Conservation (phyloP, 2,329 filamentous ascomycete species). For the Nemania abortiva region DNA sequence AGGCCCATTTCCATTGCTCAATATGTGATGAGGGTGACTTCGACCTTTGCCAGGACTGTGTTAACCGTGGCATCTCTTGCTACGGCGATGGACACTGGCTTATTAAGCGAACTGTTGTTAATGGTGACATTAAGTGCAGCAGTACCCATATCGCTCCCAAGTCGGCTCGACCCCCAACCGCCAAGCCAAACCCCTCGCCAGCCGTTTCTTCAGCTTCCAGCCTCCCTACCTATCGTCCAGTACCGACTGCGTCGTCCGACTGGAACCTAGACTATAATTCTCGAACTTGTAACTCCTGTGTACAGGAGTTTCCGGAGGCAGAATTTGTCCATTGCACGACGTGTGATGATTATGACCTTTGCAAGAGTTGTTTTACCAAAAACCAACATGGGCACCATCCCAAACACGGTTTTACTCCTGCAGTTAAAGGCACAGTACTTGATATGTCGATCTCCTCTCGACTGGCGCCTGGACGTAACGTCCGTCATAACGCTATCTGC, state of each 20-base stretch:
- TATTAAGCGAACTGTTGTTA: slow-evolving; percentile 86
- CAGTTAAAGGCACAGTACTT: slow-evolving; percentile 72
- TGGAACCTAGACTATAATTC: slow-evolving; percentile 39
- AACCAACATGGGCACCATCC: slow-evolving; percentile 92
- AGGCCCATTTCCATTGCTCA: slow-evolving; percentile 93
- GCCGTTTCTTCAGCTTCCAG: slow-evolving; percentile 16
- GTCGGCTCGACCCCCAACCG: slow-evolving; percentile 54
- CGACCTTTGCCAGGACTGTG: slow-evolving; percentile 86
- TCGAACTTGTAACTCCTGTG: slow-evolving; percentile 78
- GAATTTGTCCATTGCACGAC: slow-evolving; percentile 86
- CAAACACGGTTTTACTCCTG: slow-evolving; percentile 81
- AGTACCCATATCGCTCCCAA: slow-evolving; percentile 84
- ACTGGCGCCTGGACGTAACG: slow-evolving; percentile 83
- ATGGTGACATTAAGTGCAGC: slow-evolving; percentile 85
- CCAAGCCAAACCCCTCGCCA: slow-evolving; percentile 9
- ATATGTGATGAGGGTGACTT: slow-evolving; percentile 95
- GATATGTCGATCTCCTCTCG: slow-evolving; percentile 72
- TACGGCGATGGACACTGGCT: slow-evolving; percentile 87
- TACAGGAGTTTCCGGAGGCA: slow-evolving; percentile 77
- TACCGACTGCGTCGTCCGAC: slow-evolving; percentile 9
- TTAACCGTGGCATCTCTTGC: slow-evolving; percentile 81
- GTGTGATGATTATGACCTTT: slow-evolving; percentile 94
- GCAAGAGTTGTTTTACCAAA: slow-evolving; percentile 80
- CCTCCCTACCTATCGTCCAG: slow-evolving; percentile 41
- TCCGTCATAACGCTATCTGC: slow-evolving; percentile 88